Evolutionary conservation across 2,329 filamentous ascomycete genomes (phyloP), one percentile per base, ranked within the genome.

Genomic region (Nemania abortiva): DNA sequence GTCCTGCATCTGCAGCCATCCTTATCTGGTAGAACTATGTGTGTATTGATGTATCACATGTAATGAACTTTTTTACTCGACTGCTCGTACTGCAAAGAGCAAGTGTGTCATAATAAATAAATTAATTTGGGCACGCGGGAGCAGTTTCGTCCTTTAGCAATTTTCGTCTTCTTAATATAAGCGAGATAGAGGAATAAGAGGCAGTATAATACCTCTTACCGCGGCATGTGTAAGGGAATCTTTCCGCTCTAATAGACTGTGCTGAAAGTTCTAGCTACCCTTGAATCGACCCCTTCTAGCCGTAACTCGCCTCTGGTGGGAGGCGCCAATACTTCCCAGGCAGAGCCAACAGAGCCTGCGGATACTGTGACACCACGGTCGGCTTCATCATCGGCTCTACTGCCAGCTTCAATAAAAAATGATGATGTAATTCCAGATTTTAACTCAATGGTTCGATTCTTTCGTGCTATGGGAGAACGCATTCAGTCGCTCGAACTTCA

Each of bases 381-480:
- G 31, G 9, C 31, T 34, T 9, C 13, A 47, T n/a, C 11, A 15
- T 47, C 5, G 15, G 5, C 42, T 47, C 13, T 15, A n/a, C n/a
- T 6, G 42, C 11, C n/a, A 22, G 7, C 47, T 50, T n/a, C 47
- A n/a, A 50, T 50, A 22, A 22, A 50, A 22, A 7, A 6, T 18
- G 47, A 22, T 6, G 47, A 50, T 22, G 47, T 20, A 22, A 22
- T 22, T 22, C 47, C 47, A 24, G 22, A 22, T 24, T 22, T 50
- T 5, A 18, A 50, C 7, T 22, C 47, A 22, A 50, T 50, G 20
- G 47, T 50, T 50, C 47, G n/a, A 50, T 50, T 22, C 20, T 50
- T 50, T 18, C 47, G 47, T 50, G 47, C 47, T 5, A 50, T 50
- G 47, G 47, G 22, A 50, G 47, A 50, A 50, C 47, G 47, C n/a